Evolutionary conservation across 202 grass and related monocot species (phyloP), one percentile per base, ranked within the genome.

Genomic region (Panicum hallii): DNA sequence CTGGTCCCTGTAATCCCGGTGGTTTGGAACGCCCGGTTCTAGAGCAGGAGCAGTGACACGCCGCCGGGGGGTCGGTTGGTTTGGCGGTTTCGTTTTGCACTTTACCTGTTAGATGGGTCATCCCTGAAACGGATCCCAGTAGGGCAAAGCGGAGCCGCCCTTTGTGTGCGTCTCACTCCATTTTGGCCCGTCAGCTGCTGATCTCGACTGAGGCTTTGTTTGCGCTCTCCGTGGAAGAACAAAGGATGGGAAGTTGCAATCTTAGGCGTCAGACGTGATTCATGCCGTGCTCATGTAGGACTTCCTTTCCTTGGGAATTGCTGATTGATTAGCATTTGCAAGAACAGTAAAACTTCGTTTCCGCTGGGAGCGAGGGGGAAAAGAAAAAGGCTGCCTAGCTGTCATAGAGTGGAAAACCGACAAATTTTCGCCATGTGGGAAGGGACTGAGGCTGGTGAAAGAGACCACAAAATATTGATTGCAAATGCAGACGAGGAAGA

Each of bases 121-220:
- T n/a, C 84, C 20, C 23, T 2, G 42, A 64, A 74, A 44, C 17
- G 83, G 82, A 14, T 55, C 13, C 15, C 43, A 43, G 48, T 28
- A 30, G 70, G 32, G 17, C 9, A 17, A 17, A 38, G 9, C 9
- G 2, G 3, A 15, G 38, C 84, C 23, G 19, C 8, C 43, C 85
- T 91, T 91, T 88, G 77, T 88, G 85, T 91, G 89, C 47, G 23
- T 77, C 67, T 62, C 64, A 91, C 85, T 87, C 81, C 34, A 67
- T 79, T 77, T 70, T 61, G 56, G 44, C 11, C 42, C 53, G 6
- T 46, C 50, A 52, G 19, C 6, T 84, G 23, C 7, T 79, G 84
- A 69, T 78, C 38, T 49, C 5, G 77, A 77, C 41, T 19, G 26
- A 5, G 28, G 20, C 3, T 46, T 76, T 84, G 54, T 76, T 57